These are phyloP conservation scores for Boletus tomentosulus DNA, from an alignment of 768 basidiomycete genomes.

Conservation along the genomic window DNA sequence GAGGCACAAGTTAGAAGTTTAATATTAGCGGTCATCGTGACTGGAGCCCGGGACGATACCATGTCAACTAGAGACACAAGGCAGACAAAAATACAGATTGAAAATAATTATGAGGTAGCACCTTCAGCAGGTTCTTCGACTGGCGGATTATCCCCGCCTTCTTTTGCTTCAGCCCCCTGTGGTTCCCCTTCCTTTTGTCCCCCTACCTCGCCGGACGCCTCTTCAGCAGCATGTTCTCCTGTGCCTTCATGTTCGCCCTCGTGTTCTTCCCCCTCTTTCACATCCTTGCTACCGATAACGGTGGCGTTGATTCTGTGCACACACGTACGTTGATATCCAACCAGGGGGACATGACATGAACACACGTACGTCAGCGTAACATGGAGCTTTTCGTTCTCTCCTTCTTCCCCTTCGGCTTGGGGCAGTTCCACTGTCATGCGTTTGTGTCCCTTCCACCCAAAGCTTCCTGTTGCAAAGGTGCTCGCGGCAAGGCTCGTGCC, in stretches of 20 bases:
- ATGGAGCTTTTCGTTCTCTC: constrained; percentile 57
- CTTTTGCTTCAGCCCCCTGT: constrained; percentile 17
- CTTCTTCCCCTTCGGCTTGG: constrained; percentile 41
- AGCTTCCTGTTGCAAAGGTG: constrained; percentile 70
- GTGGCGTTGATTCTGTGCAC: constrained; percentile 67
- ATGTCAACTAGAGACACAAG: constrained; percentile 2
- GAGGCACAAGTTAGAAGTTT: too few species aligned
- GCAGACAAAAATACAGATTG: constrained; percentile 6
- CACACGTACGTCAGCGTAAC: constrained; percentile 68
- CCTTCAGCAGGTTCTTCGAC: constrained; percentile 16
- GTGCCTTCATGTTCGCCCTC: constrained; percentile 29
- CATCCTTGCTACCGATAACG: constrained; percentile 65
- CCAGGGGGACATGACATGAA: neutral
- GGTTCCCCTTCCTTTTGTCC: constrained; percentile 25
- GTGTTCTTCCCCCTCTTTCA: constrained; percentile 36
- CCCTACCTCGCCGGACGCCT: constrained; percentile 22
- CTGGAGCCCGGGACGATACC: too few species aligned
- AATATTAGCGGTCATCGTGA: too few species aligned
- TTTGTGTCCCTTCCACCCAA: constrained; percentile 81
- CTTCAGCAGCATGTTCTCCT: constrained; percentile 26
- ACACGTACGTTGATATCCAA: constrained; percentile 2
- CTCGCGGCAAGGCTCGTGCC: constrained; percentile 52
- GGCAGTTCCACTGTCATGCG: constrained; percentile 62
- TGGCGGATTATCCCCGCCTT: constrained; percentile 18
- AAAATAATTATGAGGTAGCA: constrained; percentile 9